phyloP scores from a whole-genome alignment of 768 basidiomycete genomes.

The Hygrocybe punicea region DNA sequence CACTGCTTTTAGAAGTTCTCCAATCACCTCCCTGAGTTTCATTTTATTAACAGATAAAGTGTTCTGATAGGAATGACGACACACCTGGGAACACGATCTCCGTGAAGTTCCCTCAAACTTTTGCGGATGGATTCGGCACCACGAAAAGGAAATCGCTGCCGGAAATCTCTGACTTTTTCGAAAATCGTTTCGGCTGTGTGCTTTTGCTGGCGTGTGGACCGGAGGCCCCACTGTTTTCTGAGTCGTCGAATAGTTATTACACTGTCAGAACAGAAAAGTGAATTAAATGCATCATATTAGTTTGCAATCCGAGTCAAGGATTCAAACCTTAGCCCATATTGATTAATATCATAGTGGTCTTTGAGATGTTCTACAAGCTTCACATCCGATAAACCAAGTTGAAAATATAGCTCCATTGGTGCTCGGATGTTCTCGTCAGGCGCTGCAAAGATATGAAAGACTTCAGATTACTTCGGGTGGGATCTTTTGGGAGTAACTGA shows the following conservation, averaged over 20 bases:
- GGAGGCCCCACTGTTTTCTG: too few relatives aligned
- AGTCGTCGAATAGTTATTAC: neutral
- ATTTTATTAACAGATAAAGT: neutral
- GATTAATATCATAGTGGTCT: neutral
- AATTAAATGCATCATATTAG: neutral
- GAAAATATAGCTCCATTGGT: neutral
- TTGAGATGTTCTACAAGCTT: neutral
- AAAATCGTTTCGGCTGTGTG: neutral
- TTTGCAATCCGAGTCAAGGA: too few relatives aligned
- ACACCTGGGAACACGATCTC: neutral
- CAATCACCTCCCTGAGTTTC: slow-evolving; percentile 4
- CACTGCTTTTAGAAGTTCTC: slow-evolving; percentile 5
- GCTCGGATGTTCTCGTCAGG: neutral
- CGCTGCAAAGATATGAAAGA: neutral
- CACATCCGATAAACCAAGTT: neutral
- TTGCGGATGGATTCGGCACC: neutral
- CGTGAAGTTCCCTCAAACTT: neutral
- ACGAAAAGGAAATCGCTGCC: neutral
- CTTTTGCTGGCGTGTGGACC: neutral
- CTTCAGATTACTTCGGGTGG: too few relatives aligned
- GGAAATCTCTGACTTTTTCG: neutral
- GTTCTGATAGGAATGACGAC: slow-evolving; percentile 12
- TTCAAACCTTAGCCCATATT: slow-evolving; percentile 6
- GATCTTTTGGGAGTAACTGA: neutral
- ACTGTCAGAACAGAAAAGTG: neutral